phyloP scores from a whole-genome alignment of 768 basidiomycete genomes.

The Leccinum variicolor region DNA sequence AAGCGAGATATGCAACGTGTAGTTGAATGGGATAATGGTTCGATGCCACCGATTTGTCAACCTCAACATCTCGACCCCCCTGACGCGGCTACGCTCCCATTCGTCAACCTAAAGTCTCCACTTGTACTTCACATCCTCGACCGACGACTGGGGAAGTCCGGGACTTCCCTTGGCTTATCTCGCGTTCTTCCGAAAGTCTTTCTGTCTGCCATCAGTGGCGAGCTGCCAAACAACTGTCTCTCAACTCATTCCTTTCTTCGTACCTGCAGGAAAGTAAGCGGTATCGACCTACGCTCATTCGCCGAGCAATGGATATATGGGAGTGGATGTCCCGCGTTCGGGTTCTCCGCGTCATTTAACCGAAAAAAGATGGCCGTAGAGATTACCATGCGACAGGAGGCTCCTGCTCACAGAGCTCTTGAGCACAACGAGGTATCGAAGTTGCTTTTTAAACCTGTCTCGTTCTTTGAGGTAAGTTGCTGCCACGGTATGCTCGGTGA shows the following conservation, averaged over 20 bases:
- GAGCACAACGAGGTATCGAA: constrained; percentile 68
- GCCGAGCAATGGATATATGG: constrained; percentile 99
- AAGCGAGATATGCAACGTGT: constrained; percentile 97
- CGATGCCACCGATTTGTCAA: constrained; percentile 91
- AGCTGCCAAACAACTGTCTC: constrained; percentile 78
- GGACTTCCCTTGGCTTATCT: constrained; percentile 90
- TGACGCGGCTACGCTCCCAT: constrained; percentile 72
- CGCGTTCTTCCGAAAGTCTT: constrained; percentile 95
- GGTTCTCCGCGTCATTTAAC: constrained; percentile 88
- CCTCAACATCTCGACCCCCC: constrained; percentile 84
- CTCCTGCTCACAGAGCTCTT: constrained; percentile 66
- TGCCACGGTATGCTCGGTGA: neutral
- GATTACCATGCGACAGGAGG: constrained; percentile 88
- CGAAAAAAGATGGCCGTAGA: constrained; percentile 98
- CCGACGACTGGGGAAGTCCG: constrained; percentile 88
- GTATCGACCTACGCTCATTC: constrained; percentile 85
- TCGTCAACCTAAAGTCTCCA: constrained; percentile 93
- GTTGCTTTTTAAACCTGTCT: constrained; percentile 74
- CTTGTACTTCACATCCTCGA: constrained; percentile 97
- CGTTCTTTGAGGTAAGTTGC: constrained; percentile 76
- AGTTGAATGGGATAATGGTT: constrained; percentile 80
- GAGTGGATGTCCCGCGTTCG: constrained; percentile 91
- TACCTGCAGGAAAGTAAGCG: constrained; percentile 90
- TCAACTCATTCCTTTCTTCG: constrained; percentile 89
- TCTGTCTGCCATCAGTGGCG: constrained; percentile 89